Conservation (phyloP, 495 filamentous ascomycete species). For the Pyrenula massariospora region DNA sequence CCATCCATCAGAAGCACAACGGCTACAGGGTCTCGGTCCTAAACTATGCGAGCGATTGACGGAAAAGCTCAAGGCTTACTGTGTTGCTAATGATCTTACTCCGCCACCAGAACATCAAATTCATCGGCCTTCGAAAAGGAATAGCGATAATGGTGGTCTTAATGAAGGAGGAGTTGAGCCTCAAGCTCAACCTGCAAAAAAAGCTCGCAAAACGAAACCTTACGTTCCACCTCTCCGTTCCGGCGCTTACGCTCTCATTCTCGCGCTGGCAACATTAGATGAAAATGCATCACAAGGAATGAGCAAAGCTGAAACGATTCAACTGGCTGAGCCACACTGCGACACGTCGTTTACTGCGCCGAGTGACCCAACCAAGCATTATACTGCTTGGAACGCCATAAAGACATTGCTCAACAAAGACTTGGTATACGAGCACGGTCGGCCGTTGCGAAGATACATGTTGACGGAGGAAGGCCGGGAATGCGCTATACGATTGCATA, state of each 20-base stretch:
- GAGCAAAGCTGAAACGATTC: constrained; percentile 58
- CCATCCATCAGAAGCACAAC: constrained; percentile 63
- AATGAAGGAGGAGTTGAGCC: constrained; percentile 20
- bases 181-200: constrained; percentile 43
- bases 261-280: constrained; percentile 50
- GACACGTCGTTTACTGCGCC: constrained; percentile 66
- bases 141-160: constrained; percentile 23
- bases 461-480: constrained; percentile 75
- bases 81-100: constrained; percentile 48
- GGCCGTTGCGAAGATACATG: constrained; percentile 54
- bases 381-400: constrained; percentile 82
- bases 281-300: constrained; percentile 44
- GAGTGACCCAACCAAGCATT: constrained; percentile 53
- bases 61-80: constrained; percentile 54
- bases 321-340: constrained; percentile 58
- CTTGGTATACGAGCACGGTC: constrained; percentile 58
- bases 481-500: constrained; percentile 56
- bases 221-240: constrained; percentile 65
- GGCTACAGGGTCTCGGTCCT: constrained; percentile 60
- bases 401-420: constrained; percentile 67
- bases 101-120: constrained; percentile 48
- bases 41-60: constrained; percentile 62
- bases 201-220: constrained; percentile 47
- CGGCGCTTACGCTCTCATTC: constrained; percentile 62
- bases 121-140: constrained; percentile 4